Conservation (phyloP, 129 eudicot genomes). For the Calendula officinalis region DNA sequence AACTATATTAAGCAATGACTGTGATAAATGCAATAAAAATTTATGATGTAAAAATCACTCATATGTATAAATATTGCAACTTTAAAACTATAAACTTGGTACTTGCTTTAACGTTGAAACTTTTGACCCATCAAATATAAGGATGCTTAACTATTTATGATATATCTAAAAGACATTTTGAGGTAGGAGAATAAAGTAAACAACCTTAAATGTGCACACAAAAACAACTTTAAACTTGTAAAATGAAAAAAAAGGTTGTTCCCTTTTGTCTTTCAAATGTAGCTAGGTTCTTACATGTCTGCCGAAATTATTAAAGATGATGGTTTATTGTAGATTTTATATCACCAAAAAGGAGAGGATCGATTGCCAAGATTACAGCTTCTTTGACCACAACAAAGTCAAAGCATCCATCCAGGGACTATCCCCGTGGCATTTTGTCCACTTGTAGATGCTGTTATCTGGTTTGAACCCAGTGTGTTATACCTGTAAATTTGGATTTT, state of each 20-base stretch:
- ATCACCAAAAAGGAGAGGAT: constrained; percentile 25
- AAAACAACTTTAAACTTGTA: constrained; percentile 34
- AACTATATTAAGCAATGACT: too few relatives aligned
- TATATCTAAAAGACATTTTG: background rate
- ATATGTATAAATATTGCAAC: too few relatives aligned
- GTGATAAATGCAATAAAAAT: too few relatives aligned
- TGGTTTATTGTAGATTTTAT: constrained; percentile 29
- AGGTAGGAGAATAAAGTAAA: background rate
- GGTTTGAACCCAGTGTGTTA: constrained; percentile 54
- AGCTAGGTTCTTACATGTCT: constrained; percentile 35
- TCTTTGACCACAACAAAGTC: constrained; percentile 30
- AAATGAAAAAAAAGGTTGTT: background rate
- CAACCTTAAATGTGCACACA: constrained; percentile 22
- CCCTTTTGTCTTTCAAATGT: constrained; percentile 26
- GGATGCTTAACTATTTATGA: too few relatives aligned
- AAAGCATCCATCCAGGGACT: constrained; percentile 93
- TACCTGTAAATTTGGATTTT: constrained; percentile 45
- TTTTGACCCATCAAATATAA: too few relatives aligned
- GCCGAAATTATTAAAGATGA: constrained; percentile 30
- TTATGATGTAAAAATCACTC: too few relatives aligned
- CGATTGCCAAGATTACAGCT: constrained; percentile 29
- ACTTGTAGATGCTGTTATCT: constrained; percentile 53
- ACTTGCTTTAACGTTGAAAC: too few relatives aligned
- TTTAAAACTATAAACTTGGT: too few relatives aligned
- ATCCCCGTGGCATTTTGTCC: constrained; percentile 69